These are phyloP conservation scores for Globisporangium recalcitrans DNA, from an alignment of 352 stramenopile species.

Conservation along the genomic window DNA sequence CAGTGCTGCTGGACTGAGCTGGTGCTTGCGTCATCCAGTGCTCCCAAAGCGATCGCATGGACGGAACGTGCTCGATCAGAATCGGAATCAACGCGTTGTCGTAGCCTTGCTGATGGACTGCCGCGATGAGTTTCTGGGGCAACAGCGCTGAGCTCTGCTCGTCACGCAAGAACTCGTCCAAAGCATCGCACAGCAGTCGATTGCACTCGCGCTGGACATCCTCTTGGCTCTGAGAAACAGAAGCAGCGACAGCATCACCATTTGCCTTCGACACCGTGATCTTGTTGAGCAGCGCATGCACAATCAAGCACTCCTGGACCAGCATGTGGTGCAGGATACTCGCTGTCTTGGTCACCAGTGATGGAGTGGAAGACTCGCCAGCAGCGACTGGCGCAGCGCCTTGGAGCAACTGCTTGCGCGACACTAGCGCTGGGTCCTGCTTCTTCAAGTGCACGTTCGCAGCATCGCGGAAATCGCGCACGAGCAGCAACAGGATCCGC, in stretches of 20 bases:
- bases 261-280: slow-evolving; percentile 3
- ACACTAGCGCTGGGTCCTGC: slow-evolving; percentile 27
- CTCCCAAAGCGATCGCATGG: slow-evolving; percentile 45
- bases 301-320: slow-evolving; percentile 52
- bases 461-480: slow-evolving; percentile 36
- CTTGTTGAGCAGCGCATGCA: slow-evolving; percentile 37
- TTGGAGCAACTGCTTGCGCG: slow-evolving; percentile 17
- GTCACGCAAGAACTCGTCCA: slow-evolving; percentile 35
- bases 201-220: slow-evolving; percentile 10
- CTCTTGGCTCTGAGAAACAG: slow-evolving; percentile 11
- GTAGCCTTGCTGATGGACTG: slow-evolving; percentile 51
- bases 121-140: slow-evolving; percentile 30
- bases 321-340: slow-evolving; percentile 45
- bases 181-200: slow-evolving; percentile 21
- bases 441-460: slow-evolving; percentile 39
- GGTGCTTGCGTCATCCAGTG: slow-evolving; percentile 34
- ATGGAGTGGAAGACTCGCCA: neutral
- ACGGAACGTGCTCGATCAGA: slow-evolving; percentile 28
- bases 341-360: slow-evolving; percentile 18
- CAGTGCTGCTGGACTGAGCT: neutral
- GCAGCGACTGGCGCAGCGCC: neutral
- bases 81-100: slow-evolving; percentile 27
- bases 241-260: neutral
- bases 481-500: slow-evolving; percentile 31
- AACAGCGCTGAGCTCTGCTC: slow-evolving; percentile 15